Conservation (phyloP, 257 asterid species). For the Vinca minor region DNA sequence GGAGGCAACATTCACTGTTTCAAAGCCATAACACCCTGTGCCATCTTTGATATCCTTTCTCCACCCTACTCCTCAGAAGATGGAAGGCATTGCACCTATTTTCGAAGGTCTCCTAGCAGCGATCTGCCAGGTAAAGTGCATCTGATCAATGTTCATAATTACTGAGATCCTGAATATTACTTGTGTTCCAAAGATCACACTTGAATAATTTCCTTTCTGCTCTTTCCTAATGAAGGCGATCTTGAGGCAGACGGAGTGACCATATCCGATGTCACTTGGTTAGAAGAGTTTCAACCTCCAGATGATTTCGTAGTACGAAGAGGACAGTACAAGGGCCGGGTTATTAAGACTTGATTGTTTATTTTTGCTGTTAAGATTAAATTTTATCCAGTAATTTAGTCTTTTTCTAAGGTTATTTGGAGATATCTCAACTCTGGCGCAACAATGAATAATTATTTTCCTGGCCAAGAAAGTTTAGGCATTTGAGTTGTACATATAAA, state of each 20-base stretch:
- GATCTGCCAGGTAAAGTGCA: slow-evolving; percentile 69
- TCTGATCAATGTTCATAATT: not conserved
- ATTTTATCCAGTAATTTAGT: slow-evolving; percentile 27
- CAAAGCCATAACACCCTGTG: slow-evolving; percentile 89
- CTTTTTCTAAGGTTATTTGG: slow-evolving; percentile 23
- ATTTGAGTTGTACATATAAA: slow-evolving; percentile 63
- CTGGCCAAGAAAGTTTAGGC: slow-evolving; percentile 32
- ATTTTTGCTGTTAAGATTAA: slow-evolving; percentile 29
- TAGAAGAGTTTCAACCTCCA: slow-evolving; percentile 84
- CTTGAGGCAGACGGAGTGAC: slow-evolving; percentile 70
- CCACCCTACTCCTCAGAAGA: slow-evolving; percentile 92
- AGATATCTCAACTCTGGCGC: slow-evolving; percentile 24
- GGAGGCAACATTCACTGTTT: slow-evolving; percentile 97
- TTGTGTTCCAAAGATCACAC: not conserved
- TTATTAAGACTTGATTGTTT: slow-evolving; percentile 44
- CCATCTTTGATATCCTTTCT: slow-evolving; percentile 88
- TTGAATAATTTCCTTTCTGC: not conserved
- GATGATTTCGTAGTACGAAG: slow-evolving; percentile 84
- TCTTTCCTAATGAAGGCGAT: slow-evolving; percentile 33
- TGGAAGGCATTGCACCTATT: slow-evolving; percentile 93
- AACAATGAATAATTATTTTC: slow-evolving; percentile 24
- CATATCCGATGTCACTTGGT: slow-evolving; percentile 67
- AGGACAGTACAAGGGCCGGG: slow-evolving; percentile 89
- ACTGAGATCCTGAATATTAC: not conserved
- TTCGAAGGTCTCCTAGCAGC: slow-evolving; percentile 47